Evolutionary conservation across 2,329 filamentous ascomycete genomes (phyloP), one percentile per base, ranked within the genome.

Genomic region (Epichloe gansuensis): DNA sequence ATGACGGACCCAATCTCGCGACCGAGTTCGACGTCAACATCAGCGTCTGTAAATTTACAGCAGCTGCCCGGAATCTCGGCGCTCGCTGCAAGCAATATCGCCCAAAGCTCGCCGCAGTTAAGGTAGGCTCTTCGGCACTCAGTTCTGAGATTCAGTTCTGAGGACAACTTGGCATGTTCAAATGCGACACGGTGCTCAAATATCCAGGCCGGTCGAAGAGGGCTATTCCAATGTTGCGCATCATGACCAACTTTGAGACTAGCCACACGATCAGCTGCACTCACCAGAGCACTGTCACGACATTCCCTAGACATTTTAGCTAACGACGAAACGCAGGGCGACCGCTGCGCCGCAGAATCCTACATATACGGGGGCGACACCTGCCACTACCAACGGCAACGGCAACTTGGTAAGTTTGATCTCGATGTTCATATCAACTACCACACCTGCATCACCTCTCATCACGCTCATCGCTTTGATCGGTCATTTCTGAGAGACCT

Each of bases 1-100:
- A 63, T 65, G 9, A 61, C 71, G 42, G 76, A 80, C 55, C 67
- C 72, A 17, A 71, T 75, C 53, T 75, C 76, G 34, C 69, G 72
- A 57, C 73, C 73, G 23, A 72, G 69, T 58, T 75, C 75, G 35
- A 71, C 72, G 3, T 74, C 76, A 3, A 72, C 73, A 1, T 67
- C 71, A 21, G 68, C 67, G 17, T 72, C 72, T 15, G 61, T 70
- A 34, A 61, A 62, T 27, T 45, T 69, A 52, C 66, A 69, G 15
- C 74, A 77, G 42, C 63, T 77, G 40, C 68, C 74, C 8, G 70
- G 68, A 36, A 71, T 77, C 35, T 67, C 72, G 12, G 66, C 71
- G 3, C 64, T 77, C 45, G 71, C 72, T 39, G 64, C 70, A 27
- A 69, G 64, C 43, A 68, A 65, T 55, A 66, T 66, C 31, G 62